phyloP scores from a whole-genome alignment of 306 rosid species.

The Astragalus glycyphyllos region DNA sequence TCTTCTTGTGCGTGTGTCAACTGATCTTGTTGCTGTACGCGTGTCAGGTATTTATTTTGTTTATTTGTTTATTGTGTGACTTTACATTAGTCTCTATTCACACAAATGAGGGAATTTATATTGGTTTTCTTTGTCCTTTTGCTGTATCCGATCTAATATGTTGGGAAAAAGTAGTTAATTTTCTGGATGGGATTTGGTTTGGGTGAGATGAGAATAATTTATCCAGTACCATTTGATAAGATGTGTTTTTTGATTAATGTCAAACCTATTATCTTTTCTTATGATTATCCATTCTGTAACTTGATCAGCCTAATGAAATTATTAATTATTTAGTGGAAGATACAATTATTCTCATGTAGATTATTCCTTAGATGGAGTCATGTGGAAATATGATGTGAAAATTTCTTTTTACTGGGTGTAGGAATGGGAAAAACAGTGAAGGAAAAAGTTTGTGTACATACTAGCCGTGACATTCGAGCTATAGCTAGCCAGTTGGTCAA shows the following conservation, averaged over 20 bases:
- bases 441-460: conserved; percentile 99
- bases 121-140: background rate
- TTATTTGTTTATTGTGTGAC: background rate
- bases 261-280: conserved; percentile 34
- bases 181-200: conserved; percentile 32
- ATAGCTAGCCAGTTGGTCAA: conserved; percentile 97
- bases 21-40: conserved; percentile 90
- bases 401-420: conserved; percentile 51
- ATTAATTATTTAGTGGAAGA: conserved; percentile 30
- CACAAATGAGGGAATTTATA: background rate
- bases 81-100: conserved; percentile 11
- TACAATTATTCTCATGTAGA: conserved; percentile 26
- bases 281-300: conserved; percentile 26
- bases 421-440: conserved; percentile 98
- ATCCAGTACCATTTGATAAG: conserved; percentile 24
- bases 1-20: conserved; percentile 94
- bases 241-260: conserved; percentile 15
- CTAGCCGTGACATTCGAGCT: conserved; percentile 99
- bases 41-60: conserved; percentile 71
- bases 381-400: conserved; percentile 26
- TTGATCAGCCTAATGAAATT: conserved; percentile 27
- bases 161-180: conserved; percentile 27
- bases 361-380: conserved; percentile 29
- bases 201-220: conserved; percentile 19
- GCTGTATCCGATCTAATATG: conserved; percentile 18